Evolutionary conservation across 495 filamentous ascomycete genomes (phyloP), one percentile per base, ranked within the genome.

Genomic region (Trypethelium eluteriae): DNA sequence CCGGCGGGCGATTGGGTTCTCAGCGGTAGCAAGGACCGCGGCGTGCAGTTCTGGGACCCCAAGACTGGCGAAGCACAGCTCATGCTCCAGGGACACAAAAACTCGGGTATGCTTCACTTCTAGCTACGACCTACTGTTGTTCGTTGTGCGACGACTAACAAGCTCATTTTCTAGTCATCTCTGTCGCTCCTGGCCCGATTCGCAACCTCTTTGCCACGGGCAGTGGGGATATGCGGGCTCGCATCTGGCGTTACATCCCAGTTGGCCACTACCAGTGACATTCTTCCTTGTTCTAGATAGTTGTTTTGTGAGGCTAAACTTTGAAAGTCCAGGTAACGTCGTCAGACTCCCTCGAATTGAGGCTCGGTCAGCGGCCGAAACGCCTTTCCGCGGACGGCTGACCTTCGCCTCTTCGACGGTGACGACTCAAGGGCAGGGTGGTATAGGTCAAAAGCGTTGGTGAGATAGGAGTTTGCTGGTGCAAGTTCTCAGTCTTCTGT

Each of bases 21-120:
- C 59, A 71, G 68, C 67, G 77, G 77, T 11, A 74, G 70, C 64
- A 79, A 79, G 68, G 77, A 79, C 64, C 72, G 77, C 34, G 77
- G 77, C 16, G 77, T 79, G 35, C 76, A 77, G 63, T 79, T 79
- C 68, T 79, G 77, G 77, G 77, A 79, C 69, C 76, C 76, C 2
- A 61, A 69, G 57, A 78, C 75, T 12, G 77, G 77, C 56, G 64
- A 72, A 46, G 75, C 76, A 36, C 77, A 78, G 66, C 72, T 79
- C 53, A 75, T 77, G 76, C 67, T 79, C 59, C 75, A 77, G 67
- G 77, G 77, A 2, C 77, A 79, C 68, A 78, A 78, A 67, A 79
- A 79, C 65, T 76, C 74, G 25, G 77, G 77, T 78, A 70, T 62
- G 71, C 62, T 36, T 38, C 38, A 6, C 32, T 41, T 7, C 32